phyloP scores from a whole-genome alignment of 225 moss, liverwort and hornwort genomes.

The Antitrichia curtipendula region DNA sequence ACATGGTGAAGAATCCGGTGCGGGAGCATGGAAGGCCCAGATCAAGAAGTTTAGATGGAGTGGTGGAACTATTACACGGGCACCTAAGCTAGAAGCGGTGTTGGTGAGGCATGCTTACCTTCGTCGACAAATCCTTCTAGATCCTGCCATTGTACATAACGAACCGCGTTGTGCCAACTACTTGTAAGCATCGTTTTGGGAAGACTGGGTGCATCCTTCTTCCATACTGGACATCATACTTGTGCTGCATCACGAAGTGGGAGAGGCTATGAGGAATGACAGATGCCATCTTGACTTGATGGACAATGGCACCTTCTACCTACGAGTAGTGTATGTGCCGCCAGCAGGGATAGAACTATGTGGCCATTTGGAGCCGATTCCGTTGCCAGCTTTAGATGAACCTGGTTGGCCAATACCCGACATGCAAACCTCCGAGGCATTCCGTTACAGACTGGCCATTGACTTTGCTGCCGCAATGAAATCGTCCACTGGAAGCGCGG shows the following conservation, averaged over 20 bases:
- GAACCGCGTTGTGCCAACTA: background rate
- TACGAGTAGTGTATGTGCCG: too few relatives aligned
- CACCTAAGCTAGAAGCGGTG: background rate
- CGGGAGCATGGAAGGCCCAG: background rate
- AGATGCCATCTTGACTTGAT: background rate
- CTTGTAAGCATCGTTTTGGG: background rate
- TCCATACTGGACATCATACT: background rate
- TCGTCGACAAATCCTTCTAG: accelerated
- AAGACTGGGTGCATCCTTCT: background rate
- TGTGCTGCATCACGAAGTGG: background rate
- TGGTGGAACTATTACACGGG: accelerated
- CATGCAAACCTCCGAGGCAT: too few relatives aligned
- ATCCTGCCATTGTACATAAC: background rate
- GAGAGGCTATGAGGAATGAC: background rate
- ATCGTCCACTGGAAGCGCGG: too few relatives aligned
- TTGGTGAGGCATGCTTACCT: too few relatives aligned
- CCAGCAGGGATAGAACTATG: too few relatives aligned
- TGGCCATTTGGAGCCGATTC: too few relatives aligned
- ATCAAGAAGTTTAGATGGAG: background rate
- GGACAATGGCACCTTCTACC: too few relatives aligned
- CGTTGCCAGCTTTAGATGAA: too few relatives aligned
- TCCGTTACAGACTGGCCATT: too few relatives aligned
- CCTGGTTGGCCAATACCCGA: too few relatives aligned
- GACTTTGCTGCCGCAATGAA: too few relatives aligned
- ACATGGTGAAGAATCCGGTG: background rate